A percentile compares a stretch with the other conserved stretches of the same genome.
phyloP scores from a whole-genome alignment of 1,284 basidiomycete genomes.

The Athelia sp. region DNA sequence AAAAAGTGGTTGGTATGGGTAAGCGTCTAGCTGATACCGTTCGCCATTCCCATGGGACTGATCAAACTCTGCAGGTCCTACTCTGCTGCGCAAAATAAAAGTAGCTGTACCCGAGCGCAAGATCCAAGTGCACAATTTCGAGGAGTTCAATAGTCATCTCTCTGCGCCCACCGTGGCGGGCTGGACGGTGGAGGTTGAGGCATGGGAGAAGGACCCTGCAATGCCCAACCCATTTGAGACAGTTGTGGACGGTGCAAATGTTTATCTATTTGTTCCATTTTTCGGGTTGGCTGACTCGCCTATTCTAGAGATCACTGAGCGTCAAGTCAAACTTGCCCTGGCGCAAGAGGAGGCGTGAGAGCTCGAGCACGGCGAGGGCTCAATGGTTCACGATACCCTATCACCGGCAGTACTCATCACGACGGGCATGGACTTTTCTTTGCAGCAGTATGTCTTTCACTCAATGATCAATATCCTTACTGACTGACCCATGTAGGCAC shows the following conservation, averaged over 20 bases:
- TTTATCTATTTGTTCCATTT: neutral
- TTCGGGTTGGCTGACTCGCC: neutral
- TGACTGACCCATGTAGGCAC: no score
- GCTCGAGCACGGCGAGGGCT: neutral
- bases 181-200: constrained; percentile 9
- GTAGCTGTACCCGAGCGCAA: neutral
- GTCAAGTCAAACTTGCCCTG: neutral
- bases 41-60: no score
- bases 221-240: constrained; percentile 14
- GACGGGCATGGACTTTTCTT: constrained; percentile 15
- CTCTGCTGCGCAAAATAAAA: neutral
- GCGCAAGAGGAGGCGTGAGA: constrained; percentile 6
- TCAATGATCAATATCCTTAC: neutral
- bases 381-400: constrained; percentile 5
- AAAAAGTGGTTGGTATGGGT: constrained; percentile 15
- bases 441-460: constrained; percentile 10
- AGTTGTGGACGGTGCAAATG: constrained; percentile 5
- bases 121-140: neutral
- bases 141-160: constrained; percentile 6
- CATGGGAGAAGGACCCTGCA: constrained; percentile 9
- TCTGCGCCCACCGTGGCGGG: neutral
- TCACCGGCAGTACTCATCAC: constrained; percentile 10
- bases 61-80: neutral
- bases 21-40: neutral
- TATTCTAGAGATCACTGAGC: neutral